These are phyloP conservation scores for Trypanosoma vivax DNA, from an alignment of 208 protist species.

Conservation along the genomic window DNA sequence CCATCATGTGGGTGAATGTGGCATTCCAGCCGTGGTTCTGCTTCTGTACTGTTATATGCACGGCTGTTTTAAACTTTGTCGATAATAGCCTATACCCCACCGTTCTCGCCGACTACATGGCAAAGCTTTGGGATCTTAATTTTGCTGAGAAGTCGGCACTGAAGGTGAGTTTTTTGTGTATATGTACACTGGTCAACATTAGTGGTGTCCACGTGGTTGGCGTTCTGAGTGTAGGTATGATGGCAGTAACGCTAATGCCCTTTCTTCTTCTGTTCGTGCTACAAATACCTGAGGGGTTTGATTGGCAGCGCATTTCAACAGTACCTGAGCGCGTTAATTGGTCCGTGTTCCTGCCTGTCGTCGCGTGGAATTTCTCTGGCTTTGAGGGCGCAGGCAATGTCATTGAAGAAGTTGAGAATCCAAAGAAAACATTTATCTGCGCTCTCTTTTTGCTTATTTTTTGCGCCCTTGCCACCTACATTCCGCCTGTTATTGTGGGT, in stretches of 20 bases:
- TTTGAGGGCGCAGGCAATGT: slow-evolving; percentile 88
- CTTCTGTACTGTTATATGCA: slow-evolving; percentile 81
- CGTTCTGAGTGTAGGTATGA: slow-evolving; percentile 68
- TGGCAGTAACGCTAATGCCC: slow-evolving; percentile 80
- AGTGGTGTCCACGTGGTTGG: slow-evolving; percentile 70
- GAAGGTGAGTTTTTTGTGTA: slow-evolving; percentile 58
- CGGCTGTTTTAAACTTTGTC: slow-evolving; percentile 74
- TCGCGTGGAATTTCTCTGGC: slow-evolving; percentile 88
- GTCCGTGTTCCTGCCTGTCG: slow-evolving; percentile 78
- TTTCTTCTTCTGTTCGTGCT: slow-evolving; percentile 85
- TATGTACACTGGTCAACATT: slow-evolving; percentile 75
- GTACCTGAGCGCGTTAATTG: slow-evolving; percentile 73
- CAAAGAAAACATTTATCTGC: slow-evolving; percentile 75
- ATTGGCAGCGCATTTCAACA: slow-evolving; percentile 66
- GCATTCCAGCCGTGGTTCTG: slow-evolving; percentile 78
- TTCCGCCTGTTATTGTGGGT: slow-evolving; percentile 78
- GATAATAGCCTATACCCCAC: slow-evolving; percentile 88
- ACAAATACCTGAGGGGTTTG: slow-evolving; percentile 71
- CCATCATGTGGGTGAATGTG: slow-evolving; percentile 90
- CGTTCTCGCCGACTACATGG: slow-evolving; percentile 82
- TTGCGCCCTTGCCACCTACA: slow-evolving; percentile 70
- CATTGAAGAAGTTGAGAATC: slow-evolving; percentile 85
- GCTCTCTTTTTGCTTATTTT: slow-evolving; percentile 80
- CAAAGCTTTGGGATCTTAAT: slow-evolving; percentile 57
- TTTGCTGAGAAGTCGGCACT: slow-evolving; percentile 41